Percentiles rank a stretch among this genome's conserved stretches.
Conservation (phyloP, 495 filamentous ascomycete species). For the Penicillium tannophilum region DNA sequence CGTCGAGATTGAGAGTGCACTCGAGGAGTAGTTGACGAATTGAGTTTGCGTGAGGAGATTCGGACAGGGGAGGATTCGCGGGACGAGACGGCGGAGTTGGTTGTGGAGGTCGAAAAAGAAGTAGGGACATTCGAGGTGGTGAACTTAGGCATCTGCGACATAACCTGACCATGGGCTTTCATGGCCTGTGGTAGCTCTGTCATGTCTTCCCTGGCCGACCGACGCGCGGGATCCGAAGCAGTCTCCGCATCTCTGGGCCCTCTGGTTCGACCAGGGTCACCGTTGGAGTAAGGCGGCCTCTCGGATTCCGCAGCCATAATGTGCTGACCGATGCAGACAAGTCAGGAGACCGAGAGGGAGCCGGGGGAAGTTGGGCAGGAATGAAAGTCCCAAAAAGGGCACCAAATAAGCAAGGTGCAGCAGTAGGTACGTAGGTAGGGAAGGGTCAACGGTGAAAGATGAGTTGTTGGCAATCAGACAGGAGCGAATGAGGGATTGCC, state of each 20-base stretch:
- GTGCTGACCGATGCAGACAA: constrained; percentile 39
- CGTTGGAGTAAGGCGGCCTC: constrained; percentile 45
- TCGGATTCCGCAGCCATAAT: constrained; percentile 49
- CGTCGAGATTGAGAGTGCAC: constrained; percentile 62
- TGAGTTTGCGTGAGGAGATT: constrained; percentile 36
- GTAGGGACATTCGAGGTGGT: constrained; percentile 33
- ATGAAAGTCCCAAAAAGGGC: constrained; percentile 26
- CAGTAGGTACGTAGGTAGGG: constrained; percentile 17
- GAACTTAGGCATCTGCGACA: constrained; percentile 44
- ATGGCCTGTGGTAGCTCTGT: constrained; percentile 34
- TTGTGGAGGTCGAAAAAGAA: constrained; percentile 38
- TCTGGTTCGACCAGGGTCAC: constrained; percentile 37
- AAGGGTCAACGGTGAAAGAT: constrained; percentile 26
- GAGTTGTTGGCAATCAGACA: constrained; percentile 16
- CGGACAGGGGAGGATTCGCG: constrained; percentile 53
- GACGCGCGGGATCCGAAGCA: constrained; percentile 27
- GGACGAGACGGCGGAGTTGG: constrained; percentile 50
- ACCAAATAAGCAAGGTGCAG: constrained; percentile 30
- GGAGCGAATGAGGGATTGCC: constrained; percentile 21
- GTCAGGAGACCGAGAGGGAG: constrained; percentile 46
- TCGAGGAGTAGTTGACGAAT: constrained; percentile 33
- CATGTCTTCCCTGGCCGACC: constrained; percentile 36
- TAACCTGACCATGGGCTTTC: constrained; percentile 34
- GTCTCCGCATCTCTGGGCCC: constrained; percentile 33
- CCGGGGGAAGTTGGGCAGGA: constrained; percentile 35